These are phyloP conservation scores for Diaporthe sp. DNA, from an alignment of 2,329 filamentous ascomycete species.

Conservation along the genomic window DNA sequence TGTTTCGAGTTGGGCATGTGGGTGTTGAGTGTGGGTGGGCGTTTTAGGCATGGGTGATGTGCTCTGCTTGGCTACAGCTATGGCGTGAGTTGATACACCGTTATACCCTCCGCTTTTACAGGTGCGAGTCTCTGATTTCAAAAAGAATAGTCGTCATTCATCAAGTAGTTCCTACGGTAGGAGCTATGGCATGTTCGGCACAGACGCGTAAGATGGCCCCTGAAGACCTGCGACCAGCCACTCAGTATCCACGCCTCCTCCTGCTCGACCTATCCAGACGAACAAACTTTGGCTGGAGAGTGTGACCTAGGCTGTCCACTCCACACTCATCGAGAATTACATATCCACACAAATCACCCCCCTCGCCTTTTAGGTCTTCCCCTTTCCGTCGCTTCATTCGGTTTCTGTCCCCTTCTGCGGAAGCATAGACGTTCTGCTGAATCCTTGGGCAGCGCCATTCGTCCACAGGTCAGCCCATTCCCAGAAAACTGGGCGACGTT, in stretches of 20 bases:
- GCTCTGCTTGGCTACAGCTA: too few species aligned
- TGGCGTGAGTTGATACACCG: too few species aligned
- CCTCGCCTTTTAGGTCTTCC: too few species aligned
- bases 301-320: neutral
- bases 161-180: neutral
- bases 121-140: neutral
- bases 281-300: neutral
- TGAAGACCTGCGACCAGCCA: neutral
- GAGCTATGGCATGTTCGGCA: neutral
- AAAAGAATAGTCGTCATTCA: neutral
- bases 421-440: neutral
- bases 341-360: neutral
- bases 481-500: fast-evolving
- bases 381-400: too few species aligned
- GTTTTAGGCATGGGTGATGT: too few species aligned
- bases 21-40: too few species aligned
- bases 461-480: neutral
- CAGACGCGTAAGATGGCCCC: neutral
- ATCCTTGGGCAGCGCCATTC: neutral
- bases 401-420: neutral
- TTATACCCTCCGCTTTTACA: too few species aligned
- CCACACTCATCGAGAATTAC: neutral
- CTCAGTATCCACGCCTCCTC: neutral
- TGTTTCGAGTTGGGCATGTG: too few species aligned
- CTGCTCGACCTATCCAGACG: too few species aligned